These are phyloP conservation scores for Mycena chlorophos DNA, from an alignment of 768 basidiomycete genomes.

Conservation along the genomic window DNA sequence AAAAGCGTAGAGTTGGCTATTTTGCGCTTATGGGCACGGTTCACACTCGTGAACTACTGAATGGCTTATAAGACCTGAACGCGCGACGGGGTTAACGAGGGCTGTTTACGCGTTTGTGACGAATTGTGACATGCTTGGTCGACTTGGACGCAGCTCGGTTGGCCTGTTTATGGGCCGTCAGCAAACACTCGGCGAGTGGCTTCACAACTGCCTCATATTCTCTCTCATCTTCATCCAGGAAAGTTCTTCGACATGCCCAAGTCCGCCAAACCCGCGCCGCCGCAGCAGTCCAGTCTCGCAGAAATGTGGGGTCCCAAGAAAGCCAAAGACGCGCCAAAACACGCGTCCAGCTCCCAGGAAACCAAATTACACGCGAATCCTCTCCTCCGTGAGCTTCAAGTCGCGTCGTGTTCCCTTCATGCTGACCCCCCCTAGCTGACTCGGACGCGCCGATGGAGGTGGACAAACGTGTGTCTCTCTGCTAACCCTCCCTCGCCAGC, in stretches of 20 bases:
- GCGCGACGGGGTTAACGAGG: background rate
- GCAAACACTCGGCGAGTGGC: conserved; percentile 62
- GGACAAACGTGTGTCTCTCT: background rate
- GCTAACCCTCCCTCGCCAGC: background rate
- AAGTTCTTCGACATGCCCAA: conserved; percentile 79
- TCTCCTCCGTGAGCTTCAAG: conserved; percentile 22
- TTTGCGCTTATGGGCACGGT: no score
- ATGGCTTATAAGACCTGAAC: no score
- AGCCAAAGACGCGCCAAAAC: conserved; percentile 28
- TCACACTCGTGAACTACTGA: no score
- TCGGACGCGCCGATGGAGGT: background rate
- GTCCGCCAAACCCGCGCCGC: conserved; percentile 60
- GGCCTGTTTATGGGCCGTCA: conserved; percentile 60
- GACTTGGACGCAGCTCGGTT: conserved; percentile 31
- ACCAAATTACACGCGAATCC: conserved; percentile 34
- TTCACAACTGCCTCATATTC: background rate
- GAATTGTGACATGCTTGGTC: conserved; percentile 41
- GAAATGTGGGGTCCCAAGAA: conserved; percentile 70
- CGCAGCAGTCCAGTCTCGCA: conserved; percentile 76
- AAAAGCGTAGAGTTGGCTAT: no score
- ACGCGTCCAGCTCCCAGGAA: conserved; percentile 26
- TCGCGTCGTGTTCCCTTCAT: conserved; percentile 8
- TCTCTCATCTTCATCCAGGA: conserved; percentile 39
- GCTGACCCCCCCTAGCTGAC: conserved; percentile 3
- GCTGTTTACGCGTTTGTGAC: background rate